Percentiles rank a stretch among this genome's conserved stretches.
Evolutionary conservation across 352 stramenopile genomes (phyloP).

Genomic region (Pythium aquatile): DNA sequence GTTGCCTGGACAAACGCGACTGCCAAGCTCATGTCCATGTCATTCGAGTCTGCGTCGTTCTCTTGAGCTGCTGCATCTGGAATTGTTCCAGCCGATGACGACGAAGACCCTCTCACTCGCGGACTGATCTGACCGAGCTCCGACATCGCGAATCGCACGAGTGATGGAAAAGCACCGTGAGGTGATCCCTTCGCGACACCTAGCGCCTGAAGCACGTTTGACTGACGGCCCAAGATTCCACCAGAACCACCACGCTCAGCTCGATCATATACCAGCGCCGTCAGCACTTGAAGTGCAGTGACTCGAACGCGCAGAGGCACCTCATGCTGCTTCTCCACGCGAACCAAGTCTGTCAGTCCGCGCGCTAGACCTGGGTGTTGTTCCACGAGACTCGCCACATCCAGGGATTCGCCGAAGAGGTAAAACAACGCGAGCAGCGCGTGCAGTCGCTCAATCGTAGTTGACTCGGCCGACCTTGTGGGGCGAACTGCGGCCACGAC

Average conservation of each 20-base stretch:
- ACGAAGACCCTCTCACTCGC: slow-evolving; percentile 2
- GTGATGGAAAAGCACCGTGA: slow-evolving; percentile 77
- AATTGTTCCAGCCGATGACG: not conserved
- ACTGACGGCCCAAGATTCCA: slow-evolving; percentile 73
- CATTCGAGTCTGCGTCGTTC: slow-evolving; percentile 38
- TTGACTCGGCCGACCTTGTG: slow-evolving; percentile 34
- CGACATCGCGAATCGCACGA: slow-evolving; percentile 78
- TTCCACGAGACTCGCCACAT: slow-evolving; percentile 80
- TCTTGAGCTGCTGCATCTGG: slow-evolving; percentile 25
- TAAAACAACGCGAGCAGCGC: slow-evolving; percentile 75
- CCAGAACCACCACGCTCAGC: slow-evolving; percentile 58
- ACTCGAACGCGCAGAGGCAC: slow-evolving; percentile 62
- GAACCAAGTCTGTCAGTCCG: slow-evolving; percentile 70
- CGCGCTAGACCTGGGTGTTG: slow-evolving; percentile 74
- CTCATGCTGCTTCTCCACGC: slow-evolving; percentile 61
- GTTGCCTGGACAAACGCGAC: slow-evolving; percentile 88
- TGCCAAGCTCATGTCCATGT: slow-evolving; percentile 89
- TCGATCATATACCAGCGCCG: slow-evolving; percentile 77
- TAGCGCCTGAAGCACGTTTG: slow-evolving; percentile 71
- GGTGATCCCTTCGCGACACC: slow-evolving; percentile 77
- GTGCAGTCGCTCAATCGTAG: slow-evolving; percentile 67
- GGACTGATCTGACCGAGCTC: slow-evolving; percentile 46
- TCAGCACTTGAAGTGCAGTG: slow-evolving; percentile 66
- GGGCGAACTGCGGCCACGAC: slow-evolving; percentile 35
- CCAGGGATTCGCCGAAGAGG: slow-evolving; percentile 66